Conservation (phyloP, 75 land plant species). For the Larix kaempferi region DNA sequence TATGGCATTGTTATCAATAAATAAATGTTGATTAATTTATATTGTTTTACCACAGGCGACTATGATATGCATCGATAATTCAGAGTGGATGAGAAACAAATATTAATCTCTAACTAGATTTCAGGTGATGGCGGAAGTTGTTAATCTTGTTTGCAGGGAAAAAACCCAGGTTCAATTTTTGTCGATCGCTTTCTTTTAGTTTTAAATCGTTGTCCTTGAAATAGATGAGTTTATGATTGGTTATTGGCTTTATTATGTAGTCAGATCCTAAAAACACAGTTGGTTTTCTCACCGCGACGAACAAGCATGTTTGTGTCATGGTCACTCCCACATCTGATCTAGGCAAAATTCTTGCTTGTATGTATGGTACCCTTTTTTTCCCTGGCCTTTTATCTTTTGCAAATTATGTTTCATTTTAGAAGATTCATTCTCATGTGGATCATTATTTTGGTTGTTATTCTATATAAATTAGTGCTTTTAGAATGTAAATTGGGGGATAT, state of each 20-base stretch:
- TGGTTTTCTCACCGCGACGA: constrained; percentile 85
- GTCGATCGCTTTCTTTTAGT: background rate
- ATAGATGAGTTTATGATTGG: background rate
- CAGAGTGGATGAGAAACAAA: constrained; percentile 96
- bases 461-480: too few relatives aligned
- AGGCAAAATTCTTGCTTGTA: constrained; percentile 83
- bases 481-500: too few relatives aligned
- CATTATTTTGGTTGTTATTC: too few relatives aligned
- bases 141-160: constrained; percentile 89
- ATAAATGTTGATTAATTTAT: too few relatives aligned
- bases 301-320: constrained; percentile 85
- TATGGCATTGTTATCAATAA: too few relatives aligned
- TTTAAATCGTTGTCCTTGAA: background rate
- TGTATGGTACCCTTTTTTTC: constrained; percentile 57
- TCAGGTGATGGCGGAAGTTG: constrained; percentile 90
- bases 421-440: background rate
- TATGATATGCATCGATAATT: constrained; percentile 93
- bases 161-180: constrained; percentile 72
- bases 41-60: constrained; percentile 25
- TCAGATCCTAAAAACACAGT: constrained; percentile 95
- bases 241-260: constrained; percentile 28
- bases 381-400: background rate
- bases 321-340: constrained; percentile 92
- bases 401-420: background rate
- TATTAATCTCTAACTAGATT: constrained; percentile 76